These are phyloP conservation scores for Lepidium aucheri DNA, from an alignment of 345 rosid genomes.

Conservation along the genomic window DNA sequence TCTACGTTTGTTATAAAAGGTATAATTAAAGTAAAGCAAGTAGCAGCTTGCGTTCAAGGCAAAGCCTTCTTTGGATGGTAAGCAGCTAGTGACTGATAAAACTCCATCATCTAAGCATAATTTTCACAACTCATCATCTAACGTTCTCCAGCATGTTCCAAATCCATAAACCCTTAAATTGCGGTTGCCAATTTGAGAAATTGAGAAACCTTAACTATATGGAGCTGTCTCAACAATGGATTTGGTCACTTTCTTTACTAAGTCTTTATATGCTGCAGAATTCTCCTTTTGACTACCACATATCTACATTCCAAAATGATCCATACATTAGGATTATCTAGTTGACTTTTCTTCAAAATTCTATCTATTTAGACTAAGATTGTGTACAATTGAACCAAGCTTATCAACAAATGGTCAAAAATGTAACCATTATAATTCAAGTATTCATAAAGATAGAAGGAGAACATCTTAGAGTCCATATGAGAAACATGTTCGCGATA, in stretches of 20 bases:
- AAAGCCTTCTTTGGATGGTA: constrained; percentile 37
- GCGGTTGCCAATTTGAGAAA: neutral
- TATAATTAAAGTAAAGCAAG: constrained; percentile 36
- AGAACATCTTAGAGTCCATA: constrained; percentile 28
- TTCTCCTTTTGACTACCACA: constrained; percentile 20
- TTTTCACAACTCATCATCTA: constrained; percentile 28
- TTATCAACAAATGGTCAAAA: neutral
- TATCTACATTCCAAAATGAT: constrained; percentile 20
- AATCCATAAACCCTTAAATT: constrained; percentile 29
- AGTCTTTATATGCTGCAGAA: constrained; percentile 6
- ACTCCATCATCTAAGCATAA: constrained; percentile 35
- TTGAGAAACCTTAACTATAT: constrained; percentile 23
- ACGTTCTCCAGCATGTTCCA: constrained; percentile 37
- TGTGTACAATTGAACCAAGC: too few relatives aligned
- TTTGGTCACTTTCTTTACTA: constrained; percentile 22
- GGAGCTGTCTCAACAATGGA: constrained; percentile 25
- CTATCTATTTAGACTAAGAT: neutral
- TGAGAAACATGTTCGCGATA: constrained; percentile 20
- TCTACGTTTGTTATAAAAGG: constrained; percentile 23
- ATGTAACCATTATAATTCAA: neutral
- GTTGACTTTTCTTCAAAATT: neutral
- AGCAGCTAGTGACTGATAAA: constrained; percentile 26
- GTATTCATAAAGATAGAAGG: neutral
- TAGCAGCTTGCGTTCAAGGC: constrained; percentile 44
- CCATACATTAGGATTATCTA: neutral